Evolutionary conservation across 371 early-diverging fungal species (phyloP), one percentile per base, ranked within the genome.

Genomic region (Gilbertella persicaria): DNA sequence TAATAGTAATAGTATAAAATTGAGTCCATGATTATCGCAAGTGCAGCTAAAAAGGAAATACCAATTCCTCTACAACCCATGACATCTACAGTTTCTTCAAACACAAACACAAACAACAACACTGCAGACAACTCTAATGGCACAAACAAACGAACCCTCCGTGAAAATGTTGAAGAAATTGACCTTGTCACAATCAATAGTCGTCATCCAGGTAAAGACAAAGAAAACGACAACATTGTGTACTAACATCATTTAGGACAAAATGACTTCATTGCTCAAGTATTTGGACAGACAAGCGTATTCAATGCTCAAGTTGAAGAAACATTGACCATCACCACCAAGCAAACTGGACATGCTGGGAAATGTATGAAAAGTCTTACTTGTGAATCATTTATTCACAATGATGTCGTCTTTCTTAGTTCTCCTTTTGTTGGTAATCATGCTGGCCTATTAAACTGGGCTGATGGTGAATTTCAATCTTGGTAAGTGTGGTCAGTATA

Each of bases 21-120:
- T 30, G 49, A 60, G 58, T 55, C 58, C 69, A 75, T 75, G 76
- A 75, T 75, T 57, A 75, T 75, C 25, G 76, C 76, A 56, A 75
- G 62, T 47, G 53, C 67, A 20, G 65, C 53, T 51, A 71, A 71
- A 56, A 71, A 69, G 57, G 67, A 66, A 55, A 58, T 64, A 47
- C 59, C 67, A 30, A 75, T 75, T 53, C 72, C 70, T 40, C 62
- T 75, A 41, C 67, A 71, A 65, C 63, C 67, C 39, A 50, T 63
- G 53, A 46, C 55, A 36, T 44, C 64, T 26, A 44, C 57, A 20
- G 48, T 45, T 36, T 30, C 17, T 25, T 35, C 24, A 38, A 39
- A 40, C 28, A 24, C 37, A 45, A 42, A 45, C 28, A 10, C 26
- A 24, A 45, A n/a, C 13, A 46, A 9, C 8, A 35, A 6, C 35